Evolutionary conservation across 768 basidiomycete species (phyloP), one percentile per base, ranked within the genome.

Genomic region (Boletus speciosus): DNA sequence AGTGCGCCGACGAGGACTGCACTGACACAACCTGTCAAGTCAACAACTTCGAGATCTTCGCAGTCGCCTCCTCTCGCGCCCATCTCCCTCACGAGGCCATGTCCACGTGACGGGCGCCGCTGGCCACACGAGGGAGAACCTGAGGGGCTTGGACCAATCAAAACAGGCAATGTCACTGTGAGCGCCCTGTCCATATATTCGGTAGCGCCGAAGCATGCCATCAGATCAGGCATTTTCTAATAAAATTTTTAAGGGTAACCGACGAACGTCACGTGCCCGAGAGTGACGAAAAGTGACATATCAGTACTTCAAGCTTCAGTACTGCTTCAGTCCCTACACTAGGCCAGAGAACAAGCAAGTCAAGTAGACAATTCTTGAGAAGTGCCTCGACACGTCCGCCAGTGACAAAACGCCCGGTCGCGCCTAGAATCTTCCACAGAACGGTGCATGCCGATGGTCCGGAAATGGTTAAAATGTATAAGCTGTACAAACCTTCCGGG

Each of bases 171-270:
- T 12, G 87, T 27, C 25, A 27, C 6, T 27, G 25, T 90, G 39
- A 99, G 76, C 1, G 96, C 87, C 5, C 90, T 86, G 61, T 99
- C 96, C 91, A 99, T 98, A 68, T 98, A 99, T 69, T 99, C 96
- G 2, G 96, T 98, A 5, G 93, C 94, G n/a, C 95, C 95, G 59
- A 99, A 93, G 23, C 2, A 27, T 10, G 85, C 80, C 16, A 77
- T 77, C 11, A 98, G 75, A 59, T 93, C 93, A 0, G 93, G 91
- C 73, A 87, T 84, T 80, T 96, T 92, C 23, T 19, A 19, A 19
- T 19, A 19, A 19, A 19, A 19, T 19, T 19, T 19, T 4, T 23
- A 23, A 23, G 25, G 25, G 25, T 1, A 27, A 27, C 25, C 25
- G 25, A 27, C 25, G 5, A 27, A 27, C 5, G 25, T 27, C 25